A percentile compares a stretch with the other conserved stretches of the same genome.
phyloP scores from a whole-genome alignment of 1,284 basidiomycete species.

The Bondarzewia mesenterica region DNA sequence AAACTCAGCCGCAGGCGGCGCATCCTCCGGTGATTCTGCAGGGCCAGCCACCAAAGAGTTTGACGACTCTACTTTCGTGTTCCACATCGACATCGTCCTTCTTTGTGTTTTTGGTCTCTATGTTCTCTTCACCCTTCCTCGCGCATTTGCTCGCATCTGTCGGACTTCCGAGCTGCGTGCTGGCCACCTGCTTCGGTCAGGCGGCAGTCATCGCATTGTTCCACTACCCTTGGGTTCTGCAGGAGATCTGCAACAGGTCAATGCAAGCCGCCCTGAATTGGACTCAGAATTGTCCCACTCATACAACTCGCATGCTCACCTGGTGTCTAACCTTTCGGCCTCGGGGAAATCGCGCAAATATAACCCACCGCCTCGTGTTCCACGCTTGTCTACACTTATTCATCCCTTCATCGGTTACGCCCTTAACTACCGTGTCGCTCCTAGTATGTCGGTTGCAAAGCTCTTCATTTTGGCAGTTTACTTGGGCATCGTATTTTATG shows the following conservation, averaged over 20 bases:
- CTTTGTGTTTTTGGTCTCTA: constrained; percentile 21
- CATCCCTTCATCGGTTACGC: constrained; percentile 19
- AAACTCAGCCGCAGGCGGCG: neutral
- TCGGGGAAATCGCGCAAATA: neutral
- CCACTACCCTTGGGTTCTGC: neutral
- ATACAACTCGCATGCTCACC: constrained; percentile 3
- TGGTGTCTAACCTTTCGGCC: constrained; percentile 1
- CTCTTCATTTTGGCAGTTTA: constrained; percentile 41
- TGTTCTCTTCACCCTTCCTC: constrained; percentile 24
- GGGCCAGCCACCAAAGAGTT: neutral
- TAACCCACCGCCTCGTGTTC: constrained; percentile 21
- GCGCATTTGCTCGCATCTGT: constrained; percentile 23
- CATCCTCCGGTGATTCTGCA: neutral
- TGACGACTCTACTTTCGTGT: constrained; percentile 14
- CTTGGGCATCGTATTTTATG: constrained; percentile 38
- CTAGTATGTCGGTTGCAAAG: constrained; percentile 45
- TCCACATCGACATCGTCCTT: constrained; percentile 24
- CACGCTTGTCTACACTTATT: constrained; percentile 21
- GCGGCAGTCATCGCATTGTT: neutral
- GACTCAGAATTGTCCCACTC: constrained; percentile 3
- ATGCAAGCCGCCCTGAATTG: neutral
- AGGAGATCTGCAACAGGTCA: neutral
- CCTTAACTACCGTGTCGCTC: constrained; percentile 25
- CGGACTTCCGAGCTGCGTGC: constrained; percentile 23
- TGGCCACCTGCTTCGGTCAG: constrained; percentile 23